A percentile compares a stretch with the other conserved stretches of the same genome.
Conservation (phyloP, 2,329 filamentous ascomycete species). For the Aureobasidium pullulans region DNA sequence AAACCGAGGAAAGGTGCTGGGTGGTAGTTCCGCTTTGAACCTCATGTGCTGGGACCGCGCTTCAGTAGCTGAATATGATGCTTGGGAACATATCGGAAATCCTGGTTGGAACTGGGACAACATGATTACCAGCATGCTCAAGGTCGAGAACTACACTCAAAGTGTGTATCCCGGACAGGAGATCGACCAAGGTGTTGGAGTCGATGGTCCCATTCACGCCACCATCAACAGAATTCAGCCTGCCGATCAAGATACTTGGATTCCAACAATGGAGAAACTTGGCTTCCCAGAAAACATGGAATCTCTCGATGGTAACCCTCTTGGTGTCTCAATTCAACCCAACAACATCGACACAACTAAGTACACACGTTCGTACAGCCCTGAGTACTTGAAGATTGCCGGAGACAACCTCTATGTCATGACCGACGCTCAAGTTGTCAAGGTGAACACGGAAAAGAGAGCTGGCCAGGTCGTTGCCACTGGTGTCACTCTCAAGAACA, state of each 20-base stretch:
- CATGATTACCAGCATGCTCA: constrained; percentile 21
- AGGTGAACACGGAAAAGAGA: constrained; percentile 28
- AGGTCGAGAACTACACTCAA: constrained; percentile 30
- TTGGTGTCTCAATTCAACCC: constrained; percentile 26
- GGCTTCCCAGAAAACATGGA: constrained; percentile 15
- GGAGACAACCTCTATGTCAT: constrained; percentile 35
- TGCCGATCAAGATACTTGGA: constrained; percentile 18
- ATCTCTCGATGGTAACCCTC: constrained; percentile 12
- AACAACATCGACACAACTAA: constrained; percentile 7
- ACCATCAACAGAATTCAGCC: not conserved
- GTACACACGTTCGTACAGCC: constrained; percentile 18
- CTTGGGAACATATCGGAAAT: constrained; percentile 29
- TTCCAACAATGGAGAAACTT: constrained; percentile 17
- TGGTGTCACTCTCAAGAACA: constrained; percentile 27
- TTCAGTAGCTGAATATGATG: constrained; percentile 24
- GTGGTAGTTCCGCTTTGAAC: constrained; percentile 34
- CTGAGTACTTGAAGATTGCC: not conserved
- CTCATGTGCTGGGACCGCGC: constrained; percentile 19
- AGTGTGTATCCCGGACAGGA: constrained; percentile 18
- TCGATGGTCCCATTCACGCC: constrained; percentile 3
- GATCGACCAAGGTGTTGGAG: constrained; percentile 13
- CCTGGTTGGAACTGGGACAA: constrained; percentile 38
- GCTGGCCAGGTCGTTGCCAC: constrained; percentile 19
- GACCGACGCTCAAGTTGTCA: constrained; percentile 31
- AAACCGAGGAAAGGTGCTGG: constrained; percentile 34